Conservation (phyloP, 148 eudicot species). For the Salicornia ramosissima region DNA sequence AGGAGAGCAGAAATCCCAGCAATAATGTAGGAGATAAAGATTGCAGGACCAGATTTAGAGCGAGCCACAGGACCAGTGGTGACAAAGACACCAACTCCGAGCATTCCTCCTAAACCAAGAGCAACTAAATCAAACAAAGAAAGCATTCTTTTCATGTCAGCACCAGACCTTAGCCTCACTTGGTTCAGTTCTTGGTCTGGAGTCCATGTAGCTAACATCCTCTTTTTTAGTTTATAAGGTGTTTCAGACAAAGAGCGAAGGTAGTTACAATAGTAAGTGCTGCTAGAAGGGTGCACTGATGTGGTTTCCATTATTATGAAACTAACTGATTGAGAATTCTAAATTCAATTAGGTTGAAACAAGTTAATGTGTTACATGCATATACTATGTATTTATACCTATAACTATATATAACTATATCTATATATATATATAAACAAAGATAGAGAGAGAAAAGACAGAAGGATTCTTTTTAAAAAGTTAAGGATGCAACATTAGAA, state of each 20-base stretch:
- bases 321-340: constrained; percentile 8
- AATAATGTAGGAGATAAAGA: constrained; percentile 58
- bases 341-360: constrained; percentile 15
- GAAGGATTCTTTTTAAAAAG: constrained; percentile 14
- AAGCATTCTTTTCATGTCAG: constrained; percentile 74
- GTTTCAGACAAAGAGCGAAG: constrained; percentile 56
- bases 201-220: constrained; percentile 66
- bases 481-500: constrained; percentile 13
- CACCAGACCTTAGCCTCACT: constrained; percentile 77
- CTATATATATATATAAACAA: constrained; percentile 2
- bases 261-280: constrained; percentile 28
- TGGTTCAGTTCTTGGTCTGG: constrained; percentile 69
- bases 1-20: constrained; percentile 70
- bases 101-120: constrained; percentile 83
- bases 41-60: constrained; percentile 54
- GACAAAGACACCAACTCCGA: constrained; percentile 81
- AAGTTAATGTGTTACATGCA: not conserved
- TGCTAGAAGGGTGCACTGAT: constrained; percentile 15
- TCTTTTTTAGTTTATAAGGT: constrained; percentile 50
- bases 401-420: not conserved
- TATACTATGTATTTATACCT: not conserved
- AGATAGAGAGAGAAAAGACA: not conserved
- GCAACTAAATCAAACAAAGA: constrained; percentile 62
- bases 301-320: constrained; percentile 23
- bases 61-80: constrained; percentile 64